These are phyloP conservation scores for Clonostachys byssicola DNA, from an alignment of 2,329 filamentous ascomycete genomes.

Conservation along the genomic window DNA sequence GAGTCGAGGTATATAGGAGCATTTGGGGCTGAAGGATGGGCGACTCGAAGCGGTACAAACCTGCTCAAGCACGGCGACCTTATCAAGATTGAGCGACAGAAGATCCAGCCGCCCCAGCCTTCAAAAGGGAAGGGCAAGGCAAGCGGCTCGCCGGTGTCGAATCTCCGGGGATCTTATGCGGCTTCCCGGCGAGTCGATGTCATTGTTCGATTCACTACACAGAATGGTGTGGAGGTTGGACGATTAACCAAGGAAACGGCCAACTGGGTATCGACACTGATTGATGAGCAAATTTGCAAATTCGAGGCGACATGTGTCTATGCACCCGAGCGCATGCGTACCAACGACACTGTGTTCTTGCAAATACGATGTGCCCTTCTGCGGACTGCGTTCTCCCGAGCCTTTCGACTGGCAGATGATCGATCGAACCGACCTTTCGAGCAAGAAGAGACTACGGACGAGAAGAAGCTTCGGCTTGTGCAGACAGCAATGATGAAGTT, in stretches of 20 bases:
- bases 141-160: conserved; percentile 19
- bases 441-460: conserved; percentile 79
- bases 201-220: conserved; percentile 85
- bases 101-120: conserved; percentile 56
- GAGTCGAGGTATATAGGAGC: conserved; percentile 75
- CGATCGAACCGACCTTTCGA: conserved; percentile 73
- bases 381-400: conserved; percentile 61
- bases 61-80: conserved; percentile 76
- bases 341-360: conserved; percentile 91
- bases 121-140: conserved; percentile 38
- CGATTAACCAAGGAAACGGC: conserved; percentile 83
- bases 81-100: conserved; percentile 85
- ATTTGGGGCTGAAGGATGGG: conserved; percentile 89
- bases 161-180: conserved; percentile 33
- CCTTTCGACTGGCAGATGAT: conserved; percentile 63
- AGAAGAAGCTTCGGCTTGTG: conserved; percentile 75
- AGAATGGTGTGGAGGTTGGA: conserved; percentile 76
- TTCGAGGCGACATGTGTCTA: conserved; percentile 90
- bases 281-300: conserved; percentile 84
- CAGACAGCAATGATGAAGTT: conserved; percentile 87
- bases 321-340: conserved; percentile 76
- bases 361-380: conserved; percentile 79
- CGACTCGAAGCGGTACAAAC: conserved; percentile 74
- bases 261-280: conserved; percentile 85
- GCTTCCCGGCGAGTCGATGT: conserved; percentile 72